phyloP scores from a whole-genome alignment of 805 yeast species.

The Maudiozyma serrabonitensis region DNA sequence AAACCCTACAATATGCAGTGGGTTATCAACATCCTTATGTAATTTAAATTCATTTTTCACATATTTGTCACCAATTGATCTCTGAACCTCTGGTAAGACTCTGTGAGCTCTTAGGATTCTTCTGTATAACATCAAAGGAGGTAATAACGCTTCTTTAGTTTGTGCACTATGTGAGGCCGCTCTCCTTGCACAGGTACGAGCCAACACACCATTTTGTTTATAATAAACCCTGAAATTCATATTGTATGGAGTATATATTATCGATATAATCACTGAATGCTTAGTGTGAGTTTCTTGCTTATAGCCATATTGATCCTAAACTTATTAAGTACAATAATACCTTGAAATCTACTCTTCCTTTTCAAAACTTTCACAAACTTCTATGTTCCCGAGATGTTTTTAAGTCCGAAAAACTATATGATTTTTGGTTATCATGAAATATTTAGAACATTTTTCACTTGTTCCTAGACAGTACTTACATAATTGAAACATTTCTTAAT shows the following conservation, averaged over 20 bases:
- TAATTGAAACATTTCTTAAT: background rate
- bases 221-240: background rate
- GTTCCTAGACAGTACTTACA: too few relatives aligned
- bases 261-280: too few relatives aligned
- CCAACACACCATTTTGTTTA: background rate
- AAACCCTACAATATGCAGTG: slow-evolving; percentile 88
- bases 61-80: slow-evolving; percentile 80
- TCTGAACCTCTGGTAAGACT: slow-evolving; percentile 52
- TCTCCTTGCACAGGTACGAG: background rate
- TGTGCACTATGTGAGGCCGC: slow-evolving; percentile 1
- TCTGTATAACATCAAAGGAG: slow-evolving; percentile 73
- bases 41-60: slow-evolving; percentile 84
- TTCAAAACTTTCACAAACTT: too few relatives aligned
- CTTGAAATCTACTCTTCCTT: too few relatives aligned
- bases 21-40: slow-evolving; percentile 75
- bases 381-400: too few relatives aligned
- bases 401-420: too few relatives aligned
- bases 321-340: too few relatives aligned
- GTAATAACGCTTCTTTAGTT: slow-evolving; percentile 32
- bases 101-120: slow-evolving; percentile 77
- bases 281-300: too few relatives aligned
- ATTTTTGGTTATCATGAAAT: too few relatives aligned
- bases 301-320: too few relatives aligned
- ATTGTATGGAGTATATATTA: too few relatives aligned
- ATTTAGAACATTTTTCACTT: too few relatives aligned